Evolutionary conservation across 805 yeast species (phyloP).

Genomic region (Candida easanensis): DNA sequence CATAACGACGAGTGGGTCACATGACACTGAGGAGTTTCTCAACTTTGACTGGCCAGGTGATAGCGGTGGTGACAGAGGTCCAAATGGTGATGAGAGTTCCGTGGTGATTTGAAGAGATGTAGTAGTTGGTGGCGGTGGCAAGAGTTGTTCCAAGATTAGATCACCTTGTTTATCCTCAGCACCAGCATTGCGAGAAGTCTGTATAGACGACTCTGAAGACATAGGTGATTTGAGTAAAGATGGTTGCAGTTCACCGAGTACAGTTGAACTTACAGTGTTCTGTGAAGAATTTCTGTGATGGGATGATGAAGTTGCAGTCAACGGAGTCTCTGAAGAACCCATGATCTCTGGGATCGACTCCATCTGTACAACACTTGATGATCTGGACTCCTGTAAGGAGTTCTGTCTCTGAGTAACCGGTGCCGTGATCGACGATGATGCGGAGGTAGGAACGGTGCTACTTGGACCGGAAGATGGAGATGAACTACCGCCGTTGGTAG

Average conservation of each 20-base stretch:
- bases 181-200: slow-evolving; percentile 5
- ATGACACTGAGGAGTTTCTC: slow-evolving; percentile 8
- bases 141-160: slow-evolving; percentile 6
- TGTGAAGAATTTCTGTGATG: slow-evolving; percentile 3
- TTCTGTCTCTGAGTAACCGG: slow-evolving; percentile 2
- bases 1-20: slow-evolving; percentile 14
- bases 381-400: slow-evolving; percentile 6
- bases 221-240: neutral
- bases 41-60: slow-evolving; percentile 6
- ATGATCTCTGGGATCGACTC: slow-evolving; percentile 6
- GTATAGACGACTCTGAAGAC: neutral
- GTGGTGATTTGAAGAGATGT: slow-evolving; percentile 4
- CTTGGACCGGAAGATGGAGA: neutral
- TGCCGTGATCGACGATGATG: slow-evolving; percentile 1
- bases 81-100: slow-evolving; percentile 6
- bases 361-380: slow-evolving; percentile 7
- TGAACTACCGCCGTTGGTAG: neutral
- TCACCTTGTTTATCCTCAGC: slow-evolving; percentile 4
- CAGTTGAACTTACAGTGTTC: neutral
- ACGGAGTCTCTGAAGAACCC: neutral
- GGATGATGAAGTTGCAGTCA: neutral
- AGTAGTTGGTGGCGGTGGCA: slow-evolving; percentile 10
- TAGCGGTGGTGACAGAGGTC: slow-evolving; percentile 13
- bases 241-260: slow-evolving; percentile 1
- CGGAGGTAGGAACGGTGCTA: neutral